Evolutionary conservation across 805 yeast species (phyloP).

Genomic region (Suhomyces vadensis): DNA sequence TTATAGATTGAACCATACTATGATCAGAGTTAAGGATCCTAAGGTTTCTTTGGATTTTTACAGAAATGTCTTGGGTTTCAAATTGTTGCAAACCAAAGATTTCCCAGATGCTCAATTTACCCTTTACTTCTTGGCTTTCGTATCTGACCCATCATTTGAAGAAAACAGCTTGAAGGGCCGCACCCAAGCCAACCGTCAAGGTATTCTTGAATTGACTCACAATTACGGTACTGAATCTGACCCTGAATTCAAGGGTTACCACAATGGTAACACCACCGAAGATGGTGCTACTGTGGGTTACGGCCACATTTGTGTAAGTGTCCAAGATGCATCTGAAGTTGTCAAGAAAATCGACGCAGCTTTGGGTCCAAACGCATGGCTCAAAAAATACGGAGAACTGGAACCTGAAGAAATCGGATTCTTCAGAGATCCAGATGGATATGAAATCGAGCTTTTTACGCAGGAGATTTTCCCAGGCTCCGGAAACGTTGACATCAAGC

Average conservation of each 20-base stretch:
- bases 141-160: constrained; percentile 43
- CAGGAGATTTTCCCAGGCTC: constrained; percentile 23
- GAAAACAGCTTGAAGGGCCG: constrained; percentile 40
- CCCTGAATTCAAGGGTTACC: constrained; percentile 67
- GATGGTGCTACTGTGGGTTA: constrained; percentile 71
- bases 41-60: constrained; percentile 74
- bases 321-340: constrained; percentile 58
- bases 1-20: constrained; percentile 77
- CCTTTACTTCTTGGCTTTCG: constrained; percentile 81
- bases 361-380: constrained; percentile 52
- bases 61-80: constrained; percentile 77
- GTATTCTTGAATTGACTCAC: constrained; percentile 85
- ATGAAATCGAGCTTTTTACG: constrained; percentile 73
- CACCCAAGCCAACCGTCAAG: constrained; percentile 51
- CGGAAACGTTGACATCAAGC: background rate
- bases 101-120: constrained; percentile 76
- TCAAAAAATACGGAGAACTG: constrained; percentile 56
- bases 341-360: constrained; percentile 53
- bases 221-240: constrained; percentile 95
- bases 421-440: constrained; percentile 87
- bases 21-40: constrained; percentile 92
- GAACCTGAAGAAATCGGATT: constrained; percentile 61
- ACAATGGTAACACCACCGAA: constrained; percentile 67
- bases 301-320: constrained; percentile 80
- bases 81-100: constrained; percentile 56